Percentiles rank a stretch among this genome's conserved stretches.
Evolutionary conservation across 2,329 filamentous ascomycete species (phyloP).

Genomic region (Ophiostoma tasmaniense): DNA sequence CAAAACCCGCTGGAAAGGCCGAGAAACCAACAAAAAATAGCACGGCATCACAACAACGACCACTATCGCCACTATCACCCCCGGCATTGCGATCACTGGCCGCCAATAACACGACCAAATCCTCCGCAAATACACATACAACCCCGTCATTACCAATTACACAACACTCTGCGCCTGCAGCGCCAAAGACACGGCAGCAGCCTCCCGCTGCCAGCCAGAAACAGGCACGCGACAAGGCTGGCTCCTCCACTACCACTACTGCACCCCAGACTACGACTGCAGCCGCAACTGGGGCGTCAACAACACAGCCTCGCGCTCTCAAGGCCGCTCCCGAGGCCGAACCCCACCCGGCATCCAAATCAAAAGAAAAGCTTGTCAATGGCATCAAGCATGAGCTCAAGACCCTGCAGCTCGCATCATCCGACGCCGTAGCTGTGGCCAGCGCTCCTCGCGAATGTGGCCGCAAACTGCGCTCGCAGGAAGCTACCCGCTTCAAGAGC

Average conservation of each 20-base stretch:
- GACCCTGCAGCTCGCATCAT: conserved; percentile 41
- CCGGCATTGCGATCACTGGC: not conserved
- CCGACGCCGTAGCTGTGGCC: conserved; percentile 28
- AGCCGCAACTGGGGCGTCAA: not conserved
- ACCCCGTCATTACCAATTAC: not conserved
- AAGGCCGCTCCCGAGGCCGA: not conserved
- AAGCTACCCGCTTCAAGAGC: conserved; percentile 79
- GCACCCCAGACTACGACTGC: not conserved
- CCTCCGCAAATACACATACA: not conserved
- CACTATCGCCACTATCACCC: conserved; percentile 5
- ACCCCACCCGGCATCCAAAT: not conserved
- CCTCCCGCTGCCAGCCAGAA: not conserved
- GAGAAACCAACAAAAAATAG: not conserved
- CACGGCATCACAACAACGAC: not conserved
- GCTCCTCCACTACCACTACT: not conserved
- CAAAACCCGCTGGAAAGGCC: not conserved
- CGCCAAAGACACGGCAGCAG: not conserved
- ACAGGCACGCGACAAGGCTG: not conserved
- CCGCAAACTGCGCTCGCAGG: conserved; percentile 74
- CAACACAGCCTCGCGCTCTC: not conserved
- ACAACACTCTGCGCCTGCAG: not conserved
- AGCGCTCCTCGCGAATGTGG: conserved; percentile 45
- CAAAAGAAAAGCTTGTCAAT: conserved; percentile 51
- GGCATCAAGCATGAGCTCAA: conserved; percentile 54
- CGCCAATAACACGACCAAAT: not conserved